A percentile compares a stretch with the other conserved stretches of the same genome.
Evolutionary conservation across 306 rosid species (phyloP).

Genomic region (Corylus americana): DNA sequence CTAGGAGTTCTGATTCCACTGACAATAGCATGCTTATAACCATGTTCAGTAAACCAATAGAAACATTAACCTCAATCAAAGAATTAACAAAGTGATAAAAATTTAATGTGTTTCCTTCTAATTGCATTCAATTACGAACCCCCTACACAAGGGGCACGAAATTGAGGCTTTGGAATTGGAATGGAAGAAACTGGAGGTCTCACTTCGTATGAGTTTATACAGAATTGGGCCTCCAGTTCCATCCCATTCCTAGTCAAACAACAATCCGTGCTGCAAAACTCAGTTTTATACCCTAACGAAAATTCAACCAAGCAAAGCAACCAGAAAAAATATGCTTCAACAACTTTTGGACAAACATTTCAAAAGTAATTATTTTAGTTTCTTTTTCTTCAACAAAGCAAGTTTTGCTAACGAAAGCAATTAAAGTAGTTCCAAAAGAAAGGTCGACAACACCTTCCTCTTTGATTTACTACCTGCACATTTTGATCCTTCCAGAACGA

Average conservation of each 20-base stretch:
- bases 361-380: neutral
- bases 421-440: neutral
- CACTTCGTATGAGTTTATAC: neutral
- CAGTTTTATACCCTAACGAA: neutral
- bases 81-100: neutral
- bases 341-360: neutral
- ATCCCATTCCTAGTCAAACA: neutral
- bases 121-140: neutral
- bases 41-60: neutral
- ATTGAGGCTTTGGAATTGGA: neutral
- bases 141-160: neutral
- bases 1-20: neutral
- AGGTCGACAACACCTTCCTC: neutral
- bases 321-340: neutral
- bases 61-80: neutral
- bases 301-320: neutral
- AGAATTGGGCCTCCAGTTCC: neutral
- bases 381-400: neutral
- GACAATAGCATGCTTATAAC: neutral
- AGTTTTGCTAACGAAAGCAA: no score
- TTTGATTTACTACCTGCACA: slow-evolving; percentile 65
- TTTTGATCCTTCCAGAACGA: slow-evolving; percentile 97
- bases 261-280: neutral
- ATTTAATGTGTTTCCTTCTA: neutral
- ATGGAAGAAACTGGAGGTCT: neutral